These are phyloP conservation scores for Neltuma alba DNA, from an alignment of 306 rosid genomes.

Conservation along the genomic window DNA sequence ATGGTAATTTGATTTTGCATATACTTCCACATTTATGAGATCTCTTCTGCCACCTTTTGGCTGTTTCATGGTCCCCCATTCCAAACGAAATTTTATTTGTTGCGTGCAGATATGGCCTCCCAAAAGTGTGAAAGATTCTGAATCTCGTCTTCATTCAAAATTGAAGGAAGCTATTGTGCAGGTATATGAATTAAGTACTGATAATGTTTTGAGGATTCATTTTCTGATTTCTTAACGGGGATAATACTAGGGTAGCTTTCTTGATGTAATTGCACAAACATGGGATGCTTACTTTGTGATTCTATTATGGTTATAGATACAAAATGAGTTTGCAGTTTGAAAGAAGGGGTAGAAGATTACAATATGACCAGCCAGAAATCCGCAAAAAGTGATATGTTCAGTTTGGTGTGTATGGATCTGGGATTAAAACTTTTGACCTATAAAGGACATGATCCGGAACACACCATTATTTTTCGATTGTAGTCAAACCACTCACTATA, in stretches of 20 bases:
- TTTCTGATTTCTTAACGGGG: constrained; percentile 21
- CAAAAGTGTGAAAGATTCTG: constrained; percentile 91
- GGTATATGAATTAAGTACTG: constrained; percentile 43
- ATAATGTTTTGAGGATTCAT: constrained; percentile 24
- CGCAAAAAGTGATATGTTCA: background rate
- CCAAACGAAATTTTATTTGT: constrained; percentile 22
- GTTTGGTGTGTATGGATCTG: constrained; percentile 8
- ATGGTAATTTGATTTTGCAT: background rate
- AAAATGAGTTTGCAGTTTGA: constrained; percentile 16
- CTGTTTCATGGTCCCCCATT: background rate
- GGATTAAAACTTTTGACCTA: constrained; percentile 5
- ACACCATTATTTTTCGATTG: constrained; percentile 15
- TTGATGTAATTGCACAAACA: constrained; percentile 4
- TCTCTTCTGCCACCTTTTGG: constrained; percentile 16
- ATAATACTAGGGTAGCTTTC: constrained; percentile 31
- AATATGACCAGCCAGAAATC: background rate
- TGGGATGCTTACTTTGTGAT: constrained; percentile 25
- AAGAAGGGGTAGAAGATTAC: constrained; percentile 13
- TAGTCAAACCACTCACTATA: constrained; percentile 17
- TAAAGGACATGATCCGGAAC: constrained; percentile 24
- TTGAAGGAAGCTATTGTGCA: constrained; percentile 96
- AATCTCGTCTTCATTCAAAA: constrained; percentile 80
- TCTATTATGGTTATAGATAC: constrained; percentile 17
- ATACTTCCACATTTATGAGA: constrained; percentile 31
- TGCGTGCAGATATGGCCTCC: constrained; percentile 97